Percentiles rank a stretch among this genome's conserved stretches.
Evolutionary conservation across 1,284 basidiomycete species (phyloP).

Genomic region (Cryptococcus hybrid): DNA sequence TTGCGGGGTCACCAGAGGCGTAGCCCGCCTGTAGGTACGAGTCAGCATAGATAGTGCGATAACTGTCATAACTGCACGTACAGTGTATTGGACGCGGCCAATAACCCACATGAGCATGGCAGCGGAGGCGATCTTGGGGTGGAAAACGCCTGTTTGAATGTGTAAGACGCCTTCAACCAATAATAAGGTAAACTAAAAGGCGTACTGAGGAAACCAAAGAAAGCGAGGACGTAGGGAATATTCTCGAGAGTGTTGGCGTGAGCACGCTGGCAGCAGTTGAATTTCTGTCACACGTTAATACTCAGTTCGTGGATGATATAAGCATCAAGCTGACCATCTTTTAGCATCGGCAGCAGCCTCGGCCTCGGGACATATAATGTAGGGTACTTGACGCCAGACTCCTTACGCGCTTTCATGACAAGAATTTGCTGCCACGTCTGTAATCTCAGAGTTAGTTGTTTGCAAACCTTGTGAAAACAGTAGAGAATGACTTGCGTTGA

Average conservation of each 20-base stretch:
- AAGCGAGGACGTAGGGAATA: slow-evolving; percentile 26
- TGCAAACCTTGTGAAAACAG: background rate
- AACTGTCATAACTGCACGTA: slow-evolving; percentile 13
- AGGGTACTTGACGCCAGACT: slow-evolving; percentile 36
- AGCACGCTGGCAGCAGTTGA: slow-evolving; percentile 43
- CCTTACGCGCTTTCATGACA: slow-evolving; percentile 28
- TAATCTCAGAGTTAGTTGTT: background rate
- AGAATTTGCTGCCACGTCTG: slow-evolving; percentile 32
- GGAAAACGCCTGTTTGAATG: slow-evolving; percentile 27
- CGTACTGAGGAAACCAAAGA: slow-evolving; percentile 29
- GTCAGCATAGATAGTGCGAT: background rate
- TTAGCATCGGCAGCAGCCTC: slow-evolving; percentile 38
- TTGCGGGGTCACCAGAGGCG: slow-evolving; percentile 20
- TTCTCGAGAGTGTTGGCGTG: slow-evolving; percentile 45
- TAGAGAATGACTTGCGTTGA: slow-evolving; percentile 26
- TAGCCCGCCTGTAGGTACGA: slow-evolving; percentile 21
- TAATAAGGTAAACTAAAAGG: slow-evolving; percentile 5
- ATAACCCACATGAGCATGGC: slow-evolving; percentile 22
- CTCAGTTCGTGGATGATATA: background rate
- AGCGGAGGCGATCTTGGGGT: slow-evolving; percentile 32
- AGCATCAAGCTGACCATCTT: slow-evolving; percentile 24
- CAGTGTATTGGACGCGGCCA: slow-evolving; percentile 35
- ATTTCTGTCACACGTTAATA: slow-evolving; percentile 16
- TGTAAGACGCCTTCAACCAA: background rate
- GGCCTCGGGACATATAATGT: slow-evolving; percentile 37